phyloP scores from a whole-genome alignment of 352 stramenopile species.

The Phytophthora pini region DNA sequence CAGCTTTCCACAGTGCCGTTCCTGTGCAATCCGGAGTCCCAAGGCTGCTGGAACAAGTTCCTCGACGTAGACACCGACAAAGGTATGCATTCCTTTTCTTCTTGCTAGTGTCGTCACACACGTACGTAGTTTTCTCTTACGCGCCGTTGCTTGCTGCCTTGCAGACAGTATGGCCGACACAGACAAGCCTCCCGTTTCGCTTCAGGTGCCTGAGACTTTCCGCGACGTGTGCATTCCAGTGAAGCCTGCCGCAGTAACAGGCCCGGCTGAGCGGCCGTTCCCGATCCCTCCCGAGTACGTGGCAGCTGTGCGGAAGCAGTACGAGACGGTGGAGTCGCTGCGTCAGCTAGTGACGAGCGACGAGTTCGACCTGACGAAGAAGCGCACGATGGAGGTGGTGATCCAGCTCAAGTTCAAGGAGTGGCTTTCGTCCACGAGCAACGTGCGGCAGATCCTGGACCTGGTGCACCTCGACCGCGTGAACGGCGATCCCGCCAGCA shows the following conservation, averaged over 20 bases:
- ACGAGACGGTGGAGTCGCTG: slow-evolving; percentile 79
- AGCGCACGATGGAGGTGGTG: slow-evolving; percentile 83
- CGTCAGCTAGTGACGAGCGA: slow-evolving; percentile 77
- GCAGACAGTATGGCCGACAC: slow-evolving; percentile 46
- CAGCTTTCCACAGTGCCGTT: slow-evolving; percentile 66
- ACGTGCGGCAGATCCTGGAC: slow-evolving; percentile 90
- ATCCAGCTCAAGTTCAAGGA: slow-evolving; percentile 89
- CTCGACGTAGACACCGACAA: slow-evolving; percentile 75
- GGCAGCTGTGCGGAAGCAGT: slow-evolving; percentile 63
- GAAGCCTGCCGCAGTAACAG: slow-evolving; percentile 49
- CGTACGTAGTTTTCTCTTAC: slow-evolving; percentile 2
- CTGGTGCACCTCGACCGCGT: slow-evolving; percentile 82
- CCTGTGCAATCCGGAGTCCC: slow-evolving; percentile 49
- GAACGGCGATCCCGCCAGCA: slow-evolving; percentile 28
- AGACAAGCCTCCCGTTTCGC: slow-evolving; percentile 62
- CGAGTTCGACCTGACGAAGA: slow-evolving; percentile 81
- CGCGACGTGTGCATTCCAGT: slow-evolving; percentile 74
- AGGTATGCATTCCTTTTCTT: slow-evolving; percentile 33
- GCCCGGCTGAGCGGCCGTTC: slow-evolving; percentile 72
- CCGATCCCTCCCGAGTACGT: slow-evolving; percentile 78
- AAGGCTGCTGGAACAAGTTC: slow-evolving; percentile 70
- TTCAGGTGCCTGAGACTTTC: slow-evolving; percentile 68
- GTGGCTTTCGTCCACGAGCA: slow-evolving; percentile 88
- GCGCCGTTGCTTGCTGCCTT: slow-evolving; percentile 2
- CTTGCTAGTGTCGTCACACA: background rate